Base-by-base conservation (phyloP, 257 asterid genomes). In the Scutellaria baicalensis region DNA sequence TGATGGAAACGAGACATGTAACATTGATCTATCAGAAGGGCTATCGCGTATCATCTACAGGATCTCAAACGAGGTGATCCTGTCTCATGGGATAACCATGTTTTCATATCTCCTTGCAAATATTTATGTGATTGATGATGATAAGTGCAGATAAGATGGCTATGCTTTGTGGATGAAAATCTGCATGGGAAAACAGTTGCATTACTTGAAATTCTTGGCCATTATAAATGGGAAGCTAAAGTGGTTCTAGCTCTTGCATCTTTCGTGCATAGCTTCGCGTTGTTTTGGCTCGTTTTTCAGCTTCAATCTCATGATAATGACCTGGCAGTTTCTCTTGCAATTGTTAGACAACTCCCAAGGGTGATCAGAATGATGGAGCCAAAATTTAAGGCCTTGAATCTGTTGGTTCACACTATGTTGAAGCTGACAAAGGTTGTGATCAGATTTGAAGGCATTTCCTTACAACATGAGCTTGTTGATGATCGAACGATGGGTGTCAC, bases 181-280 rank as follows among this genome's bases (percentile, higher is more conserved):
- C 59, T 85, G 65, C 95, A 89, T 67, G 49, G 45, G 2, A 84
- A 80, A 58, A 84, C 91, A 13, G 16, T 91, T 75, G 61, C 6
- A 43, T 42, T 91, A 55, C 85, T 91, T 38, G 94, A 89, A 71
- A 80, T 51, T 56, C 80, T 91, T 11, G 77, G 80, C 23, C 83
- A 63, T 20, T 89, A 74, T 27, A 78, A 64, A 49, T 91, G 96
- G 97, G 93, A 86, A 35, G 88, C 85, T 18, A 91, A 91, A 79
- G 78, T 75, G 50, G 82, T 70, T 65, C 42, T 91, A 50, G 83
- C 82, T 58, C 83, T 89, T 4, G 89, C 96, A 49, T 84, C 89
- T 12, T 75, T 88, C 9, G 69, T 79, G 33, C 64, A 55, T 35
- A 74, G 56, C 49, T 85, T 79, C 66, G 92, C 88, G 13, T 43